These are phyloP conservation scores for Alternaria gansuensis DNA, from an alignment of 2,329 filamentous ascomycete species.

Conservation along the genomic window DNA sequence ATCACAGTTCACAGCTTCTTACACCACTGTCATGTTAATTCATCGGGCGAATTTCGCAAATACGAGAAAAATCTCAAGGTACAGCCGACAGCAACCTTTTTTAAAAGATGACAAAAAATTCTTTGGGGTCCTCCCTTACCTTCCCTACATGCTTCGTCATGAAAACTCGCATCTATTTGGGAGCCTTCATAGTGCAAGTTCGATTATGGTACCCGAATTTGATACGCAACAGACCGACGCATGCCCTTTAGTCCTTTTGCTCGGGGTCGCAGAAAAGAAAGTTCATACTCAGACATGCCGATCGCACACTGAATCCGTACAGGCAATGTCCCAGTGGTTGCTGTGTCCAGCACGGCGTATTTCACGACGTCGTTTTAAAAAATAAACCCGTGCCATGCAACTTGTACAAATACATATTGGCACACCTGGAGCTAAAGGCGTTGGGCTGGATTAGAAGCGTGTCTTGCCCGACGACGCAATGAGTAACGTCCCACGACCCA, in stretches of 20 bases:
- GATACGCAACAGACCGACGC: neutral
- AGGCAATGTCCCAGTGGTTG: neutral
- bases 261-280: neutral
- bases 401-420: constrained; percentile 1
- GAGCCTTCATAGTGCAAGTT: neutral
- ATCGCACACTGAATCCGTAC: neutral
- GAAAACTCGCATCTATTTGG: neutral
- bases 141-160: neutral
- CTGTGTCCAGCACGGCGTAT: neutral
- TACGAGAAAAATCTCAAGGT: neutral
- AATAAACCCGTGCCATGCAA: neutral
- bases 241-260: neutral
- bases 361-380: constrained; percentile 8
- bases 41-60: neutral
- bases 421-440: constrained; percentile 1
- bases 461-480: neutral
- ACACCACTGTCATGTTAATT: neutral
- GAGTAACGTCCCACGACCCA: constrained; percentile 1
- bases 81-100: neutral
- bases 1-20: neutral
- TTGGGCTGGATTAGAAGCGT: neutral
- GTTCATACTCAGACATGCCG: neutral
- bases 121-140: neutral
- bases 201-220: neutral
- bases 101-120: neutral